These are phyloP conservation scores for Euptelea pleiosperma DNA, from an alignment of 164 flowering plant genomes.

Conservation along the genomic window DNA sequence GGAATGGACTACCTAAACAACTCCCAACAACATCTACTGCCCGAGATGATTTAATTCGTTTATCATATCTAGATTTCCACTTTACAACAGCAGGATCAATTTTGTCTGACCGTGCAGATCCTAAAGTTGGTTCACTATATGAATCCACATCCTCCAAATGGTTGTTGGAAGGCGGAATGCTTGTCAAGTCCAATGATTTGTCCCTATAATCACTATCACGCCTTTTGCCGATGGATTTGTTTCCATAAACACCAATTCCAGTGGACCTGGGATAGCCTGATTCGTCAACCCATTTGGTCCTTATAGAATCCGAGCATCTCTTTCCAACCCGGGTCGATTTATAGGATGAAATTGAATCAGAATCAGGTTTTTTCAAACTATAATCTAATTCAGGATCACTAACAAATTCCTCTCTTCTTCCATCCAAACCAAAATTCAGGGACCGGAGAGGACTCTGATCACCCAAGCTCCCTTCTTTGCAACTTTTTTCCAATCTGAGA, in stretches of 20 bases:
- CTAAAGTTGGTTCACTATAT: conserved; percentile 30
- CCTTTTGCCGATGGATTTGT: conserved; percentile 26
- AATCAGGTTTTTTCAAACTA: conserved; percentile 16
- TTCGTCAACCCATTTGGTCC: conserved; percentile 22
- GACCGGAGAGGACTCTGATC: conserved; percentile 14
- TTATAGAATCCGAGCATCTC: conserved; percentile 8
- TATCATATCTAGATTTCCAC: conserved; percentile 22
- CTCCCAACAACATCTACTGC: conserved; percentile 41
- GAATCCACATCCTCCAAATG: conserved; percentile 40
- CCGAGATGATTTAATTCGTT: conserved; percentile 27
- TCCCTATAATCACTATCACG: conserved; percentile 20
- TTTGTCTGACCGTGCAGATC: conserved; percentile 21
- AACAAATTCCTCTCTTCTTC: conserved; percentile 22
- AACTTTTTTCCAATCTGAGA: conserved; percentile 34
- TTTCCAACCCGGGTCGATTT: conserved; percentile 18
- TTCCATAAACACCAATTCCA: conserved; percentile 15
- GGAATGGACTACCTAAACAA: conserved; percentile 47
- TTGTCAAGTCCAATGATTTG: conserved; percentile 30
- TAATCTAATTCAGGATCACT: conserved; percentile 29
- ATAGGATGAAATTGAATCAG: conserved; percentile 17
- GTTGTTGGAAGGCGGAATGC: conserved; percentile 26
- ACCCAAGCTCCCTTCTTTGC: conserved; percentile 18
- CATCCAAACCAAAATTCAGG: conserved; percentile 16
- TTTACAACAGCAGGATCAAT: conserved; percentile 17
- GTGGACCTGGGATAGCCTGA: conserved; percentile 15